These are phyloP conservation scores for Phytopythium chamaehyphon DNA, from an alignment of 352 stramenopile genomes.

Conservation along the genomic window DNA sequence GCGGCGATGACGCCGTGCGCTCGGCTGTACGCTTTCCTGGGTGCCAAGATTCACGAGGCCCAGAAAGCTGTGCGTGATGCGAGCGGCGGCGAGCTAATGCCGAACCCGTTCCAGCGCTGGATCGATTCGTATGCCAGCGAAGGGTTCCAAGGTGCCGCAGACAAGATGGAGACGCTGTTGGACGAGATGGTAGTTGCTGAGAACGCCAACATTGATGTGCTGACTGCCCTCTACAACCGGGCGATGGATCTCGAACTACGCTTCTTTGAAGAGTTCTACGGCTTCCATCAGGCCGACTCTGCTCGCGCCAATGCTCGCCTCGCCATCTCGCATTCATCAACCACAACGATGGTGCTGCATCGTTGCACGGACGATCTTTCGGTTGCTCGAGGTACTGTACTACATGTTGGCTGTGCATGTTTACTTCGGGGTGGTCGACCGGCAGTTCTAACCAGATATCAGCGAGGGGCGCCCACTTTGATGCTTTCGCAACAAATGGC, in stretches of 20 bases:
- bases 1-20: slow-evolving; percentile 52
- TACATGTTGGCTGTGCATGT: slow-evolving; percentile 3
- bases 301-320: neutral
- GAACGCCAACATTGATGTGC: slow-evolving; percentile 12
- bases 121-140: slow-evolving; percentile 40
- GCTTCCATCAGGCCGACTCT: slow-evolving; percentile 13
- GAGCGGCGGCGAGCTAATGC: neutral
- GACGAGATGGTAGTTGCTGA: slow-evolving; percentile 26
- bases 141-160: slow-evolving; percentile 27
- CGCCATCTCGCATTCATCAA: neutral
- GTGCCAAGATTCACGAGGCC: slow-evolving; percentile 21
- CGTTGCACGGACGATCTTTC: slow-evolving; percentile 2
- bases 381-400: slow-evolving; percentile 12
- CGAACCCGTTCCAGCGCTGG: slow-evolving; percentile 40
- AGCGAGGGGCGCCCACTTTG: slow-evolving; percentile 47
- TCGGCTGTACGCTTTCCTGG: slow-evolving; percentile 47
- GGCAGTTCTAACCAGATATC: slow-evolving; percentile 16
- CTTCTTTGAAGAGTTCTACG: slow-evolving; percentile 55
- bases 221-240: slow-evolving; percentile 38
- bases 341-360: slow-evolving; percentile 11
- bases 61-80: neutral
- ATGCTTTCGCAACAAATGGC: slow-evolving; percentile 22
- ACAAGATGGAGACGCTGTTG: slow-evolving; percentile 27
- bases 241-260: slow-evolving; percentile 50
- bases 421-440: slow-evolving; percentile 3